These are phyloP conservation scores for Heterobasidion annosum DNA, from an alignment of 1,284 basidiomycete genomes.

Conservation along the genomic window DNA sequence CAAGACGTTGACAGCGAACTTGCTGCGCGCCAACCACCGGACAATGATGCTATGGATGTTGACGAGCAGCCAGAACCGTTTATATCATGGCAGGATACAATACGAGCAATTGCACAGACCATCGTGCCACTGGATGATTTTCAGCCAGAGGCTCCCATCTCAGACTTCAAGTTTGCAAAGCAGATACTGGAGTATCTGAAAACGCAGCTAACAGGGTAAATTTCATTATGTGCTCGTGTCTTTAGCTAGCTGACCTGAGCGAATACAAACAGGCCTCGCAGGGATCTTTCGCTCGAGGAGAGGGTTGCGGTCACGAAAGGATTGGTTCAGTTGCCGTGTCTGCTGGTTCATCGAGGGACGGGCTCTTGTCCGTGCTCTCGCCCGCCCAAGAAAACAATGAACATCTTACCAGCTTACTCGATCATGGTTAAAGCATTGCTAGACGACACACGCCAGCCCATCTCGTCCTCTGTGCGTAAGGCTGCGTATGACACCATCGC, in stretches of 20 bases:
- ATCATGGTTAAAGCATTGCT: conserved; percentile 33
- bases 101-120: not conserved
- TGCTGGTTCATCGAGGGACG: conserved; percentile 28
- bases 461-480: conserved; percentile 35
- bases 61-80: not conserved
- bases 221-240: not conserved
- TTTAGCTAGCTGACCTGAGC: not conserved
- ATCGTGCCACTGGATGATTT: not conserved
- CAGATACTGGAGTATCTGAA: not conserved
- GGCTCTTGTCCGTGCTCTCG: conserved; percentile 19
- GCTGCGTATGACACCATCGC: conserved; percentile 21
- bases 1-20: conserved; percentile 5
- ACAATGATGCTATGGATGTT: not conserved
- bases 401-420: conserved; percentile 28
- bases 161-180: not conserved
- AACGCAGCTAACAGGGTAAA: not conserved
- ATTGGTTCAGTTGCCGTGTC: conserved; percentile 22
- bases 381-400: conserved; percentile 16
- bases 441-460: conserved; percentile 34
- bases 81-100: not conserved
- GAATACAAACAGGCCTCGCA: not conserved
- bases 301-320: not conserved
- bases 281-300: not conserved
- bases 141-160: not conserved
- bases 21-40: not conserved